phyloP scores from a whole-genome alignment of 169 alveolate species.

The Eimeria brunetti region DNA sequence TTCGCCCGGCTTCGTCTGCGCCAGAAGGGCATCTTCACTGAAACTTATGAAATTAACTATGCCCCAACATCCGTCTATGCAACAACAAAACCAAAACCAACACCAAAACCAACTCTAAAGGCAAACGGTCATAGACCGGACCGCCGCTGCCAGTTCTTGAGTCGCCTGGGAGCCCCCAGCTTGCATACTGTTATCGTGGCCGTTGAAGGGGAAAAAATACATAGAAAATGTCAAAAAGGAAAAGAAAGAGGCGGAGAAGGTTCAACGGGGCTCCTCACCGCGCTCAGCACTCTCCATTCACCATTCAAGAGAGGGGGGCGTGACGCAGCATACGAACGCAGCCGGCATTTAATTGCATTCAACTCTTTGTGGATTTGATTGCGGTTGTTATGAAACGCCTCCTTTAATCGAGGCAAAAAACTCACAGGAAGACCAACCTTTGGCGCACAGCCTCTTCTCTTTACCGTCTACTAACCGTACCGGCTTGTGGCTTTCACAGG shows the following conservation, averaged over 20 bases:
- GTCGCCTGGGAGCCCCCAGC: conserved; percentile 6
- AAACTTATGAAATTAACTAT: not conserved
- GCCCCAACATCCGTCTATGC: conserved; percentile 19
- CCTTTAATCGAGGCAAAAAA: not conserved
- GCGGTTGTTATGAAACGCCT: not conserved
- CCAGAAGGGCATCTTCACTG: conserved; percentile 58
- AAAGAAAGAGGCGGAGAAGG: not conserved
- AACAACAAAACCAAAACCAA: not conserved
- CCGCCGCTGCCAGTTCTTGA: conserved; percentile 70
- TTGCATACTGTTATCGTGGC: not conserved
- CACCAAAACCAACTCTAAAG: not conserved
- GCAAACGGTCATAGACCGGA: conserved; percentile 33
- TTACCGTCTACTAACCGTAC: not conserved
- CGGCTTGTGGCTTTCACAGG: conserved; percentile 40
- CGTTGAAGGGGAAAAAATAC: not conserved
- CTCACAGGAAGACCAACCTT: not conserved
- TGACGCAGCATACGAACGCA: not conserved
- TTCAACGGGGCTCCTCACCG: not conserved
- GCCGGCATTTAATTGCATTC: not conserved
- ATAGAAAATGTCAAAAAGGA: not conserved
- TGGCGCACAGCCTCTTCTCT: not conserved
- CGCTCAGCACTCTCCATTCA: conserved; percentile 13
- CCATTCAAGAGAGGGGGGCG: conserved; percentile 15
- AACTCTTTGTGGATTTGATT: not conserved
- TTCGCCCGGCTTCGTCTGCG: conserved; percentile 12